Conservation (phyloP, 768 basidiomycete genomes). For the Hortiboletus flavorubellus region DNA sequence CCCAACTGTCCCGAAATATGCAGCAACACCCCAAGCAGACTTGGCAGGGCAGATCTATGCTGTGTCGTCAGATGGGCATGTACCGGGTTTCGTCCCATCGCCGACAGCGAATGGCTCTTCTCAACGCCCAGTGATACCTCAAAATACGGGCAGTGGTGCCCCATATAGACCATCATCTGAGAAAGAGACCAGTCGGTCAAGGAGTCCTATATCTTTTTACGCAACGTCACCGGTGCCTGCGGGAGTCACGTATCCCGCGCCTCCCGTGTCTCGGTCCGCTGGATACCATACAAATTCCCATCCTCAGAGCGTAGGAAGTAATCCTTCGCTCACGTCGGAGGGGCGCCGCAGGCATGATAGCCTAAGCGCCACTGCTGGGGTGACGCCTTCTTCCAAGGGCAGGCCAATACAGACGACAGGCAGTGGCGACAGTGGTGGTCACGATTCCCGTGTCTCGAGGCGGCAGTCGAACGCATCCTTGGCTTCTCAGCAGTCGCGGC, state of each 20-base stretch:
- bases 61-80: slow-evolving; percentile 7
- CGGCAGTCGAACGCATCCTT: slow-evolving; percentile 26
- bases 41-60: slow-evolving; percentile 17
- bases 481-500: slow-evolving; percentile 16
- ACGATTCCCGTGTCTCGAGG: slow-evolving; percentile 11
- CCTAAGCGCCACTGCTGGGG: slow-evolving; percentile 21
- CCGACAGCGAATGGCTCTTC: background rate
- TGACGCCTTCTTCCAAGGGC: slow-evolving; percentile 19
- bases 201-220: slow-evolving; percentile 24
- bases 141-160: slow-evolving; percentile 6
- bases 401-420: slow-evolving; percentile 13
- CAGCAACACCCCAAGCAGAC: slow-evolving; percentile 2
- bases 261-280: slow-evolving; percentile 28
- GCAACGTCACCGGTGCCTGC: slow-evolving; percentile 25
- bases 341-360: slow-evolving; percentile 25
- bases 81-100: slow-evolving; percentile 9
- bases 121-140: slow-evolving; percentile 25
- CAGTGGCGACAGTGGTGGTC: slow-evolving; percentile 11
- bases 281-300: slow-evolving; percentile 2
- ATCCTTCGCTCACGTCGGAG: slow-evolving; percentile 24
- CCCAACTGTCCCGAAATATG: slow-evolving; percentile 13
- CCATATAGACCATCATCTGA: slow-evolving; percentile 18
- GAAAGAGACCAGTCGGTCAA: slow-evolving; percentile 17
- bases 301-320: slow-evolving; percentile 6
- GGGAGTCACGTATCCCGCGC: slow-evolving; percentile 26